phyloP scores from a whole-genome alignment of 371 early-diverging fungal species.

The Apophysomyces ossiformis region DNA sequence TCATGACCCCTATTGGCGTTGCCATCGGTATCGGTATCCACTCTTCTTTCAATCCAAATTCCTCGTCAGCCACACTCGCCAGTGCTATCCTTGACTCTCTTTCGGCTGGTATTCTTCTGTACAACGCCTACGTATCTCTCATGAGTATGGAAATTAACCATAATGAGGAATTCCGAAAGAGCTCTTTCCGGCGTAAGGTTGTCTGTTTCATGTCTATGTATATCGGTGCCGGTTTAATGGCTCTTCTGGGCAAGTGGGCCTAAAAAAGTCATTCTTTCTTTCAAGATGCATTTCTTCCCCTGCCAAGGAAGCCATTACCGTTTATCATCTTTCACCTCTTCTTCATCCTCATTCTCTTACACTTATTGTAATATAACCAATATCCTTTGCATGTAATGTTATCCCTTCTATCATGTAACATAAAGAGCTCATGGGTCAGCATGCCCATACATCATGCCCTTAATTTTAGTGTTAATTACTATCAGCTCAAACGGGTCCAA shows the following conservation, averaged over 20 bases:
- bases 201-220: slow-evolving; percentile 55
- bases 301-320: neutral
- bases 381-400: neutral
- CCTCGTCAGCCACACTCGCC: slow-evolving; percentile 48
- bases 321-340: neutral
- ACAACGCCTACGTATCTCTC: slow-evolving; percentile 62
- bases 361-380: slow-evolving; percentile 5
- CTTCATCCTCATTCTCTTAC: neutral
- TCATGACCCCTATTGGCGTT: slow-evolving; percentile 74
- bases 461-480: too few relatives aligned
- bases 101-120: slow-evolving; percentile 67
- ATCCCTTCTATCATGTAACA: neutral
- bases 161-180: slow-evolving; percentile 33
- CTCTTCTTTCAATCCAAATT: slow-evolving; percentile 59
- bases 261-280: slow-evolving; percentile 26
- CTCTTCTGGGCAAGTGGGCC: slow-evolving; percentile 80
- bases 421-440: too few relatives aligned
- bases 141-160: slow-evolving; percentile 54
- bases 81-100: slow-evolving; percentile 67
- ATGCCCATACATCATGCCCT: too few relatives aligned
- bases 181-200: slow-evolving; percentile 30
- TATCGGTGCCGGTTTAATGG: slow-evolving; percentile 75
- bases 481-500: too few relatives aligned
- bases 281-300: neutral
- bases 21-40: slow-evolving; percentile 71